Evolutionary conservation across 2,329 filamentous ascomycete species (phyloP).

Genomic region (Colletotrichum sp.): DNA sequence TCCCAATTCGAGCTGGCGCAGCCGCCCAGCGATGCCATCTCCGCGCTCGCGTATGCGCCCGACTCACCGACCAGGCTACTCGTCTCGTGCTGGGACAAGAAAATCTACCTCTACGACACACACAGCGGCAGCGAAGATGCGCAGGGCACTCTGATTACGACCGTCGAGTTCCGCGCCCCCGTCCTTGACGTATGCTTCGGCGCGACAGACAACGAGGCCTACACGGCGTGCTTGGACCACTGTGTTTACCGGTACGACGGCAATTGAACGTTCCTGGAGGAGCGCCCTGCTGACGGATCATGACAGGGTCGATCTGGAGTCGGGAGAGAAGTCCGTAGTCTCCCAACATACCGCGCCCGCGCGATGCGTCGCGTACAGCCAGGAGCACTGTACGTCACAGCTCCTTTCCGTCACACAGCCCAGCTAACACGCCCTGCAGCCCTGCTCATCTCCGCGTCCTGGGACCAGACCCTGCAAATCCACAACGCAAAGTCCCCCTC

Average conservation of each 20-base stretch:
- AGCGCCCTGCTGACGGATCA: neutral
- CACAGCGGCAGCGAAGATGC: slow-evolving; percentile 59
- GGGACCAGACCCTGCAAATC: slow-evolving; percentile 90
- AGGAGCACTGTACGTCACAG: slow-evolving; percentile 64
- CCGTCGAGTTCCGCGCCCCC: slow-evolving; percentile 81
- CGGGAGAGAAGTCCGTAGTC: slow-evolving; percentile 74
- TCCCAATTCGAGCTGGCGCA: slow-evolving; percentile 84
- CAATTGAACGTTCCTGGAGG: neutral
- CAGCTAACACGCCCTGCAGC: slow-evolving; percentile 40
- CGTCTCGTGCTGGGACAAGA: slow-evolving; percentile 94
- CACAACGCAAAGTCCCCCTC: slow-evolving; percentile 66
- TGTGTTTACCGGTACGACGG: slow-evolving; percentile 73
- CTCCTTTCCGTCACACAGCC: neutral
- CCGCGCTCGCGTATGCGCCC: slow-evolving; percentile 84
- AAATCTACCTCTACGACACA: slow-evolving; percentile 88
- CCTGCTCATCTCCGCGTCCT: slow-evolving; percentile 87
- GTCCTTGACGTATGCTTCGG: slow-evolving; percentile 94
- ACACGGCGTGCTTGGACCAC: slow-evolving; percentile 85
- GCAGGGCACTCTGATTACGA: slow-evolving; percentile 68
- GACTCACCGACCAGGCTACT: slow-evolving; percentile 75
- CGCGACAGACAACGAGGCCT: slow-evolving; percentile 80
- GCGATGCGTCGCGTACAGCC: slow-evolving; percentile 83
- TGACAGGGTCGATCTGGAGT: slow-evolving; percentile 68
- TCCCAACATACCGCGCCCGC: slow-evolving; percentile 82
- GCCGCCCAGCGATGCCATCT: slow-evolving; percentile 86